Evolutionary conservation across 2,329 filamentous ascomycete species (phyloP).

Genomic region (Sporothrix curviconia): DNA sequence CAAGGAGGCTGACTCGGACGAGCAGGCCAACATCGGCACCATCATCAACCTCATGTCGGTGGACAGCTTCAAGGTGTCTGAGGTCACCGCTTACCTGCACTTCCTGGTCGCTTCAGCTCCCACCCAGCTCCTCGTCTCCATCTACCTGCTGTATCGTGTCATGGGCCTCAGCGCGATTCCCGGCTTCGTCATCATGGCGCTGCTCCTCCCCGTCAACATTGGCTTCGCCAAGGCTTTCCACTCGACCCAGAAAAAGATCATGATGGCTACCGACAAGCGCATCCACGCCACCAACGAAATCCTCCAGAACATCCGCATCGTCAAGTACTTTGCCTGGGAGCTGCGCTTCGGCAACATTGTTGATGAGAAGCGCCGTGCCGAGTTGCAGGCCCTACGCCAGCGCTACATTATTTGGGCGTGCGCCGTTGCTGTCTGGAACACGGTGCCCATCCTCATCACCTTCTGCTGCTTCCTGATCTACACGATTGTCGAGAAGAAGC

Average conservation of each 20-base stretch:
- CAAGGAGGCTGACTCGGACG: constrained; percentile 42
- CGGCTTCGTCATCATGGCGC: constrained; percentile 81
- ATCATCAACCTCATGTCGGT: constrained; percentile 99
- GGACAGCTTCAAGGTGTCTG: constrained; percentile 96
- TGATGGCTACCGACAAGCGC: constrained; percentile 87
- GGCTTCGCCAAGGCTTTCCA: constrained; percentile 80
- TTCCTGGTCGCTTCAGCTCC: constrained; percentile 91
- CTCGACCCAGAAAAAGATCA: constrained; percentile 80
- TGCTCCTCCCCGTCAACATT: constrained; percentile 87
- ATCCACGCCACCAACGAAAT: constrained; percentile 97
- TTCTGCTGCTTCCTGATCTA: constrained; percentile 95
- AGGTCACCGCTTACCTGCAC: constrained; percentile 90
- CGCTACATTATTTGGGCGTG: constrained; percentile 88
- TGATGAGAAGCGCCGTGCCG: constrained; percentile 75
- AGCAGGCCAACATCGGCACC: constrained; percentile 88
- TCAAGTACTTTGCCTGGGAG: constrained; percentile 99
- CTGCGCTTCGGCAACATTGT: constrained; percentile 80
- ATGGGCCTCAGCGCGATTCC: constrained; percentile 91
- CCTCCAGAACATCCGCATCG: constrained; percentile 93
- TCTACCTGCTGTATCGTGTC: constrained; percentile 78
- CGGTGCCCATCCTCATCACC: constrained; percentile 88
- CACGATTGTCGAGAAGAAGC: constrained; percentile 82
- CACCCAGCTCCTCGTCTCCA: constrained; percentile 75
- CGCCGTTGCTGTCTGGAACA: constrained; percentile 94
- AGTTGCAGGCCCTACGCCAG: constrained; percentile 70